These are phyloP conservation scores for Mycosarcoma maydis DNA, from an alignment of 1,284 basidiomycete species.

Conservation along the genomic window DNA sequence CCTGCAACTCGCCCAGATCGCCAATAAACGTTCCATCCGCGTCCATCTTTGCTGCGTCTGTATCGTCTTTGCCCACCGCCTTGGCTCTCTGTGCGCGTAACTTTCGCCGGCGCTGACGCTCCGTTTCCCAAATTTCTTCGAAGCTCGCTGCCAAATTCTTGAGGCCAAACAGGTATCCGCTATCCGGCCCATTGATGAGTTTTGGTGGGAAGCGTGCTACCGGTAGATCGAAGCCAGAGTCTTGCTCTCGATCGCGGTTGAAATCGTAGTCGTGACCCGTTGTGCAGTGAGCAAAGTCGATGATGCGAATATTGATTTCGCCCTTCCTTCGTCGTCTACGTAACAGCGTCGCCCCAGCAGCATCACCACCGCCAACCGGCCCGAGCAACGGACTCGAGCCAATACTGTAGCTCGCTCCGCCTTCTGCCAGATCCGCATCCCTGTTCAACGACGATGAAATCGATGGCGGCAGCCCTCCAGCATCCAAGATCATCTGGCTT, in stretches of 20 bases:
- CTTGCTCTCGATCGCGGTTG: neutral
- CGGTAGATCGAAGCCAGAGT: constrained; percentile 22
- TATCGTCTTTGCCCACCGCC: constrained; percentile 12
- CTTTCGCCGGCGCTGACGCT: constrained; percentile 42
- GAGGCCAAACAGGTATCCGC: constrained; percentile 91
- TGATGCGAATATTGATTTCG: constrained; percentile 92
- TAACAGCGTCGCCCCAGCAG: constrained; percentile 2
- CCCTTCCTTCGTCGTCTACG: constrained; percentile 71
- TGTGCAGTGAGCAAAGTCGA: constrained; percentile 98
- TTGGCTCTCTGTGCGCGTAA: constrained; percentile 1
- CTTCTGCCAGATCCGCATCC: constrained; percentile 30
- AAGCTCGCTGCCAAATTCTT: constrained; percentile 77
- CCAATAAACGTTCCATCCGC: constrained; percentile 29
- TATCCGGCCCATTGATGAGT: constrained; percentile 85
- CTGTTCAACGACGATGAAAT: constrained; percentile 6
- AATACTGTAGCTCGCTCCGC: constrained; percentile 41
- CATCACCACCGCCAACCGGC: constrained; percentile 13
- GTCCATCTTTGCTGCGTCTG: constrained; percentile 16
- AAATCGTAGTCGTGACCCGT: constrained; percentile 90
- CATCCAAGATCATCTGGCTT: constrained; percentile 22
- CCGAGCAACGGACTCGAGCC: constrained; percentile 42
- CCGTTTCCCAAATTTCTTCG: constrained; percentile 70
- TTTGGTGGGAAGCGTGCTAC: constrained; percentile 81
- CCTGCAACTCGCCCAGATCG: constrained; percentile 54
- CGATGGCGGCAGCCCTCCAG: neutral